Evolutionary conservation across 768 basidiomycete genomes (phyloP), one percentile per base, ranked within the genome.

Genomic region (Dendrothele bispora): DNA sequence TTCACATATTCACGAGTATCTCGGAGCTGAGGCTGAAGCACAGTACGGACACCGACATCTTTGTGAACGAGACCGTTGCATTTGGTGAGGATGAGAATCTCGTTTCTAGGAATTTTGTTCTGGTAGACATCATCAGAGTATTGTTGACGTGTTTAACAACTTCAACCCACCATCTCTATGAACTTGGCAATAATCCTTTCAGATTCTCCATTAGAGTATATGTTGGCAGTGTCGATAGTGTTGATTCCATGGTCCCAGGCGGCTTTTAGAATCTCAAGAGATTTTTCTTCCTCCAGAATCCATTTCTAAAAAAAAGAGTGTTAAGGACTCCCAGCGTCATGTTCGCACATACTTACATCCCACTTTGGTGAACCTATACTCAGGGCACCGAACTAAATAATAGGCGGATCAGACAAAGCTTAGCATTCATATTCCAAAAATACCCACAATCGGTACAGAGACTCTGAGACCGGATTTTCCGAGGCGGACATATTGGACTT

Each of bases 251-350:
- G 27, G 18, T 62, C 62, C 63, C 61, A 80, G 43, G 80, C 81
- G 4, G 64, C 61, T 54, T 74, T 74, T 27, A 82, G 67, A 45
- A 80, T 72, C 43, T 69, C 55, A 10, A 75, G 43, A 0, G 69
- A 64, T 42, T 73, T 64, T 43, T 75, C 74, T 48, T 79, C 75
- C 3, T 67, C 71, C 20, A 77, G 52, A 7, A 81, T 70, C 81
- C 80, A 82, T 4, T 61, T 56, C 53, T 75, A 57, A 58, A 64
- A 67, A 39, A 8, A 26, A 11, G 10, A 36, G 15, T 5, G 10
- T 2, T 11, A n/a, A 27, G 21, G 17, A 21, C 7, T 6, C 11
- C 7, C 17, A 14, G 7, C 24, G 12, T 18, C n/a, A 18, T 1
- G 15, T 22, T 8, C 17, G 6, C 25, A 21, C 32, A 14, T 18